Percentiles rank a stretch among this genome's conserved stretches.
Conservation (phyloP, 2,329 filamentous ascomycete genomes). For the Zymoseptoria passerinii region DNA sequence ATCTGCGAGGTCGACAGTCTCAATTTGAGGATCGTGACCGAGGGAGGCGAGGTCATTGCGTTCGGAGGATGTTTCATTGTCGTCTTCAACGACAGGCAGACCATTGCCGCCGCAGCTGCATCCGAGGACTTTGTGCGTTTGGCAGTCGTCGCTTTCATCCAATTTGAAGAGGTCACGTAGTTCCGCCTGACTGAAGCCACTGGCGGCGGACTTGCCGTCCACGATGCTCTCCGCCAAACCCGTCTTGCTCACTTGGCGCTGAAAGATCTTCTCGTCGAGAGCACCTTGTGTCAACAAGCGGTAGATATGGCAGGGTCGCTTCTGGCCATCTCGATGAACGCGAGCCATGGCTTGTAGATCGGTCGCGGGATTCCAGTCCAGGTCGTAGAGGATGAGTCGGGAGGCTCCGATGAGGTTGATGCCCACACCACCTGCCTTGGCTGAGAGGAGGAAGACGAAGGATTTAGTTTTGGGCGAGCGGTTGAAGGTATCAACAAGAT, state of each 20-base stretch:
- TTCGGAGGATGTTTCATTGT: not conserved
- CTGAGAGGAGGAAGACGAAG: constrained; percentile 64
- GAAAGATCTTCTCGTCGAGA: constrained; percentile 67
- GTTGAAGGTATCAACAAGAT: constrained; percentile 63
- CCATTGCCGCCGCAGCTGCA: constrained; percentile 55
- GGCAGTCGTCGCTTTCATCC: constrained; percentile 52
- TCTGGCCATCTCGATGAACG: constrained; percentile 65
- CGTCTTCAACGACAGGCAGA: constrained; percentile 19
- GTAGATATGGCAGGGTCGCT: constrained; percentile 59
- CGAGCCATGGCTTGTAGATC: constrained; percentile 69
- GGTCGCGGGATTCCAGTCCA: constrained; percentile 68
- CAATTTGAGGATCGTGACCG: not conserved
- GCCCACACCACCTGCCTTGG: constrained; percentile 62
- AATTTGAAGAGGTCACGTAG: constrained; percentile 59
- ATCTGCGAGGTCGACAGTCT: constrained; percentile 9
- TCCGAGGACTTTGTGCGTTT: constrained; percentile 59
- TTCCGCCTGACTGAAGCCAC: constrained; percentile 58
- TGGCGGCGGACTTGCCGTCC: constrained; percentile 53
- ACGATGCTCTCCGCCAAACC: constrained; percentile 64
- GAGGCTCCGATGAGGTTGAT: constrained; percentile 65
- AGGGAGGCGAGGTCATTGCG: not conserved
- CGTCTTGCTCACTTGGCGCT: constrained; percentile 62
- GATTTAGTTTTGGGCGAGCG: constrained; percentile 45
- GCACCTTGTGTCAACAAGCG: constrained; percentile 59
- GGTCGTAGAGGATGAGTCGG: constrained; percentile 61